Percentiles rank a stretch among this genome's conserved stretches.
phyloP scores from a whole-genome alignment of 805 yeast genomes.

The Kluyveromyces aestuarii region DNA sequence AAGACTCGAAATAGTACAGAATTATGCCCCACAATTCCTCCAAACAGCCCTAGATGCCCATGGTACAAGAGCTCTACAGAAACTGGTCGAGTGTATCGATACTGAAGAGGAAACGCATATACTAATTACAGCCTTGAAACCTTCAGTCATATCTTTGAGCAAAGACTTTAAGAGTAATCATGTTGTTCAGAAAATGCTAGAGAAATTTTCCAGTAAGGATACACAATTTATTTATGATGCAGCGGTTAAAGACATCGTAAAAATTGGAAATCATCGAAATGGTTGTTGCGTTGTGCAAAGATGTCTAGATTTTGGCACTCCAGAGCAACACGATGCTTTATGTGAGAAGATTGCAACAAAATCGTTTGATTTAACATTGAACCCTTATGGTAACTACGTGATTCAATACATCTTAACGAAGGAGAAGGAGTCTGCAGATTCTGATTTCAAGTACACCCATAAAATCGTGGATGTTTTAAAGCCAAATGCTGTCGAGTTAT shows the following conservation, averaged over 20 bases:
- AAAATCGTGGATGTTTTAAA: slow-evolving; percentile 29
- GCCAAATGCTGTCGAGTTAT: slow-evolving; percentile 35
- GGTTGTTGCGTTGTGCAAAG: slow-evolving; percentile 97
- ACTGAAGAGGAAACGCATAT: slow-evolving; percentile 64
- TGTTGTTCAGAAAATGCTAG: slow-evolving; percentile 87
- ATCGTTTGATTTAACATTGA: slow-evolving; percentile 64
- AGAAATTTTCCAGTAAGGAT: slow-evolving; percentile 54
- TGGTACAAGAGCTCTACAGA: slow-evolving; percentile 93
- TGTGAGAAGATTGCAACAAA: slow-evolving; percentile 59
- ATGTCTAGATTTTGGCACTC: slow-evolving; percentile 82
- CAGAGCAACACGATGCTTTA: slow-evolving; percentile 57
- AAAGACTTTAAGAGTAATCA: slow-evolving; percentile 94
- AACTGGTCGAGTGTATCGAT: slow-evolving; percentile 72
- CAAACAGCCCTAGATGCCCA: slow-evolving; percentile 86
- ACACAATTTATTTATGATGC: slow-evolving; percentile 87
- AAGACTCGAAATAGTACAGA: slow-evolving; percentile 56
- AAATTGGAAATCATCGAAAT: slow-evolving; percentile 89
- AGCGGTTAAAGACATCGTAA: slow-evolving; percentile 60
- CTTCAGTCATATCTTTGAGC: slow-evolving; percentile 70
- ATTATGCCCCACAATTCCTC: slow-evolving; percentile 65
- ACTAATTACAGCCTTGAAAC: slow-evolving; percentile 48
- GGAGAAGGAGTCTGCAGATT: slow-evolving; percentile 24
- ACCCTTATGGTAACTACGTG: slow-evolving; percentile 96
- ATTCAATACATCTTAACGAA: slow-evolving; percentile 78
- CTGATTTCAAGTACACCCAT: slow-evolving; percentile 24